Evolutionary conservation across 345 rosid species (phyloP).

Genomic region (Ceriops tagal): DNA sequence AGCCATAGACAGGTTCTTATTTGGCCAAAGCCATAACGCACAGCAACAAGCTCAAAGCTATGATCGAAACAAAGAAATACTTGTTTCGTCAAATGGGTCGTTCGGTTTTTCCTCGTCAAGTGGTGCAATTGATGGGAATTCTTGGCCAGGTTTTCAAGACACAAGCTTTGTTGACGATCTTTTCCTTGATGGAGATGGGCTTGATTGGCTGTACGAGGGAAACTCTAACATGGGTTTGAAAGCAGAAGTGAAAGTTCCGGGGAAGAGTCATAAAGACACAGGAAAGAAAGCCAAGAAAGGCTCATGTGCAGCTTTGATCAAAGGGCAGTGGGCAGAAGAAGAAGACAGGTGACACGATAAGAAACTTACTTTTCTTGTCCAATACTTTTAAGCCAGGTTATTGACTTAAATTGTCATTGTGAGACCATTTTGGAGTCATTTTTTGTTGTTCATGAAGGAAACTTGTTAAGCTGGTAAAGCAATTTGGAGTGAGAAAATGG

Average conservation of each 20-base stretch:
- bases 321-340: constrained; percentile 93
- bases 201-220: constrained; percentile 23
- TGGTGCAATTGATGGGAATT: constrained; percentile 20
- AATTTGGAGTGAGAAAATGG: constrained; percentile 85
- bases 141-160: constrained; percentile 31
- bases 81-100: constrained; percentile 15
- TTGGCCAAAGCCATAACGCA: constrained; percentile 38
- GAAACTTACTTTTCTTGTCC: neutral
- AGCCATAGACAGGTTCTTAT: constrained; percentile 73
- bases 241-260: constrained; percentile 18
- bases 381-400: no score
- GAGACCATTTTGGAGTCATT: no score
- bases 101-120: constrained; percentile 16
- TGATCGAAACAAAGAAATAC: constrained; percentile 20
- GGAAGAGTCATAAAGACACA: constrained; percentile 20
- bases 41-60: constrained; percentile 24
- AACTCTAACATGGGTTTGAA: constrained; percentile 27
- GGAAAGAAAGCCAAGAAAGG: constrained; percentile 48
- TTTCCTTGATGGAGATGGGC: constrained; percentile 18
- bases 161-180: constrained; percentile 33
- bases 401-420: no score
- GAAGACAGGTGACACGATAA: constrained; percentile 64
- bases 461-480: constrained; percentile 71
- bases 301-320: constrained; percentile 51
- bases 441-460: constrained; percentile 39